Evolutionary conservation across 2,329 filamentous ascomycete genomes (phyloP), one percentile per base, ranked within the genome.

Genomic region (Catunica adiposa): DNA sequence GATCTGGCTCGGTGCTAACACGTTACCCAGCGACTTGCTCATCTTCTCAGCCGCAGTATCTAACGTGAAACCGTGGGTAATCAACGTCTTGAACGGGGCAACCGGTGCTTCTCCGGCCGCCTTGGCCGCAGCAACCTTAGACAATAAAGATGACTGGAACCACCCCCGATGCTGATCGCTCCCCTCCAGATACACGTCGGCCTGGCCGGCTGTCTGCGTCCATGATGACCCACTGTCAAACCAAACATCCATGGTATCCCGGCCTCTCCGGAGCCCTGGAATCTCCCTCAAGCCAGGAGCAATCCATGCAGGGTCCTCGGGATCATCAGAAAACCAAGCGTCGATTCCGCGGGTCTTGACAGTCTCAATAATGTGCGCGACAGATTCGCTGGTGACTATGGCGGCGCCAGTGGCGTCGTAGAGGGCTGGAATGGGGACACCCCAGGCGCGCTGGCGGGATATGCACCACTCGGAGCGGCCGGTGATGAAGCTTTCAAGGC

Each of bases 231-330:
- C 92, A 61, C 92, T 97, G 67, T 98, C 92, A 62, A 98, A 98
- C 92, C 92, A 98, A 8, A 98, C 92, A 67, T 98, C 92, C 92
- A 98, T 98, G 0, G 92, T 98, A 64, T 98, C 92, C 46, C 75
- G 86, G 14, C 90, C 90, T 60, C 92, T 83, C 51, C 77, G 73
- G 64, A 84, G 92, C 3, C 73, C 72, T 14, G 74, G 70, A 14
- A 17, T 26, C 3, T 38, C 40, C 31, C 70, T 69, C 1, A 95
- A 71, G 8, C 78, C 76, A 4, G 78, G 68, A 1, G 82, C 80
- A 31, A 94, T 74, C 90, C 90, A 98, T 0, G 78, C 79, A 23
- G 76, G 70, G 54, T 97, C 89, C 59, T 89, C 77, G 1, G 75
- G 71, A 14, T 77, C 72, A 65, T 97, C 90, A 0, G 85, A 86